Evolutionary conservation across 441 rosid genomes (phyloP).

Genomic region (Daphne laureola): DNA sequence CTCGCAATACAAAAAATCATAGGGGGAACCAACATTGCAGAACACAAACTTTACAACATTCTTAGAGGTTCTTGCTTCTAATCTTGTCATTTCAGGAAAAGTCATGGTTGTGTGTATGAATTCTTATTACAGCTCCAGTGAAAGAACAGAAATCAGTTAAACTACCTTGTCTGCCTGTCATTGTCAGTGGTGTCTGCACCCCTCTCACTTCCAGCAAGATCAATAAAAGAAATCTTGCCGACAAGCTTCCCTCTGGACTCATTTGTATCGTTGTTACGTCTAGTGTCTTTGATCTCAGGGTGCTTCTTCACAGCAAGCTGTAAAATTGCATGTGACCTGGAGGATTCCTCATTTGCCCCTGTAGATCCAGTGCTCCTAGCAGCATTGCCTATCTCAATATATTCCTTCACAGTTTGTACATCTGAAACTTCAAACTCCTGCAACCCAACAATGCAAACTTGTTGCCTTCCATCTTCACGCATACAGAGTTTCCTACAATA

Average conservation of each 20-base stretch:
- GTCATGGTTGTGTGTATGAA: no score
- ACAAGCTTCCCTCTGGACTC: constrained; percentile 81
- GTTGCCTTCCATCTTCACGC: constrained; percentile 99
- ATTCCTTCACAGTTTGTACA: constrained; percentile 91
- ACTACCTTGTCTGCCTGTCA: constrained; percentile 91
- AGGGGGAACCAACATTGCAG: no score
- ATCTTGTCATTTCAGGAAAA: not conserved
- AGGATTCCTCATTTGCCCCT: constrained; percentile 99
- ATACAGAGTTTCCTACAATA: constrained; percentile 82
- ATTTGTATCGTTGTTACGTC: constrained; percentile 70
- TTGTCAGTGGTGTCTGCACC: constrained; percentile 99
- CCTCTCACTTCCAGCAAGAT: constrained; percentile 99
- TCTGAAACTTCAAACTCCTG: constrained; percentile 96
- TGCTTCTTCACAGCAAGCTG: constrained; percentile 95
- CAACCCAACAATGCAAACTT: constrained; percentile 97
- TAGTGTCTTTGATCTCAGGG: constrained; percentile 72
- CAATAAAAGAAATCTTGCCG: constrained; percentile 97
- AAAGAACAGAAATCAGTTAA: not conserved
- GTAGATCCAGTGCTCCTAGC: constrained; percentile 97
- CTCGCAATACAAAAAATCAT: no score
- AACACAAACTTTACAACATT: not conserved
- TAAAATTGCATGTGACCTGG: constrained; percentile 97
- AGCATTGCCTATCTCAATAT: constrained; percentile 86
- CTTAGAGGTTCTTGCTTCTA: not conserved
- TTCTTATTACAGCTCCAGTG: not conserved